Percentiles rank a stretch among this genome's conserved stretches.
Evolutionary conservation across 2,329 filamentous ascomycete genomes (phyloP).

Genomic region (Aspergillus sp.): DNA sequence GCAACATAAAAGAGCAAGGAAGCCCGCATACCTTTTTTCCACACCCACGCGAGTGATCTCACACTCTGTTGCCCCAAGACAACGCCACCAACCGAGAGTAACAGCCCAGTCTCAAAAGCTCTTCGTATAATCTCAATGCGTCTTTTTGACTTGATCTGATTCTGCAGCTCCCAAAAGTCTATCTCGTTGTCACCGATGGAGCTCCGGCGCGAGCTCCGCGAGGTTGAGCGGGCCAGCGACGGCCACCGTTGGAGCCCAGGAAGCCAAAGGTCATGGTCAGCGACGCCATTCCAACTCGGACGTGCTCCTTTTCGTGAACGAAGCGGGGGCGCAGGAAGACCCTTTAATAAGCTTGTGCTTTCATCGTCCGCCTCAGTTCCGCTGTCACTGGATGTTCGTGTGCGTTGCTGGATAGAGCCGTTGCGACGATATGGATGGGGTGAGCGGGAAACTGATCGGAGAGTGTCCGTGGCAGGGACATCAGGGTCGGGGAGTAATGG

Average conservation of each 20-base stretch:
- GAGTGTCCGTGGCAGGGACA: constrained; percentile 26
- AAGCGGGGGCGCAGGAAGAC: constrained; percentile 77
- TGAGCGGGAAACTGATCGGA: constrained; percentile 62
- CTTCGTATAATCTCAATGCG: constrained; percentile 52
- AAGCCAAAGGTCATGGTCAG: constrained; percentile 36
- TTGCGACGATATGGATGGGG: constrained; percentile 71
- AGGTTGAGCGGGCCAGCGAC: constrained; percentile 34
- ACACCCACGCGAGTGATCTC: constrained; percentile 38
- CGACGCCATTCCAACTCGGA: constrained; percentile 36
- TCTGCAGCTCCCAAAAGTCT: constrained; percentile 28
- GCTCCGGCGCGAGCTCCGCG: constrained; percentile 35
- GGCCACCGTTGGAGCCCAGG: constrained; percentile 38
- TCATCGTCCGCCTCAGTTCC: constrained; percentile 96
- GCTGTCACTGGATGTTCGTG: constrained; percentile 76
- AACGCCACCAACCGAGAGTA: constrained; percentile 57
- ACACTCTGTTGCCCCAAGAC: constrained; percentile 41
- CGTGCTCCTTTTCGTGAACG: constrained; percentile 78
- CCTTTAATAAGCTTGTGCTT: constrained; percentile 73
- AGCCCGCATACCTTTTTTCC: constrained; percentile 42
- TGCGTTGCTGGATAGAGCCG: constrained; percentile 53
- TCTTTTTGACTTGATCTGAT: constrained; percentile 37
- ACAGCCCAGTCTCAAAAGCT: constrained; percentile 58
- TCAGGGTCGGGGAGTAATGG: constrained; percentile 25
- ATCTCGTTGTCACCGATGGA: constrained; percentile 36
- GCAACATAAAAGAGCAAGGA: background rate